Evolutionary conservation across 306 rosid species (phyloP).

Genomic region (Canavalia ensiformis): DNA sequence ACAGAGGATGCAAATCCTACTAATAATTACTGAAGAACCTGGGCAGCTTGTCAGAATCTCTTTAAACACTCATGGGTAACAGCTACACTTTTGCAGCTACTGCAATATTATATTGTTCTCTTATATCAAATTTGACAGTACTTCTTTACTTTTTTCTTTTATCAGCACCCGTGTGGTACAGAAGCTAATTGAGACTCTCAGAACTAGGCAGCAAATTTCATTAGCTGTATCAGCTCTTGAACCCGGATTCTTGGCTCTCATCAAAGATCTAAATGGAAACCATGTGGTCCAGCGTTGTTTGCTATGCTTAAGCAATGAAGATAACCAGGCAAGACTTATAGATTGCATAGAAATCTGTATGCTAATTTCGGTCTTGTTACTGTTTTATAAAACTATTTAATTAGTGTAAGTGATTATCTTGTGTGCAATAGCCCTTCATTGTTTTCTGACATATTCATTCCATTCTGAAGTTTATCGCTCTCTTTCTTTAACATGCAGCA

Average conservation of each 20-base stretch:
- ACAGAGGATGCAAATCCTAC: slow-evolving; percentile 60
- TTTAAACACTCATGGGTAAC: slow-evolving; percentile 69
- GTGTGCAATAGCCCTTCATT: neutral
- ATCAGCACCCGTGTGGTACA: slow-evolving; percentile 73
- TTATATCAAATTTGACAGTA: slow-evolving; percentile 20
- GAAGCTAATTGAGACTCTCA: slow-evolving; percentile 71
- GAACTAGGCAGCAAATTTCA: slow-evolving; percentile 59
- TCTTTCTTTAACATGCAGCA: neutral
- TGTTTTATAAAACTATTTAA: neutral
- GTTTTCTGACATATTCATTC: neutral
- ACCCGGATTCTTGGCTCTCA: slow-evolving; percentile 69
- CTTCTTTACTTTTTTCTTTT: slow-evolving; percentile 13
- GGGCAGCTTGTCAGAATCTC: slow-evolving; percentile 65
- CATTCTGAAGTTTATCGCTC: slow-evolving; percentile 11
- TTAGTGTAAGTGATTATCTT: slow-evolving; percentile 25
- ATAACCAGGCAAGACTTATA: slow-evolving; percentile 56
- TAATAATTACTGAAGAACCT: slow-evolving; percentile 55
- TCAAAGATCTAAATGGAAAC: slow-evolving; percentile 69
- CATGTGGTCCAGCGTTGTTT: slow-evolving; percentile 75
- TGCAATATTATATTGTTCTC: slow-evolving; percentile 16
- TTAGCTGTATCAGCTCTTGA: slow-evolving; percentile 63
- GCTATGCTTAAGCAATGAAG: slow-evolving; percentile 62
- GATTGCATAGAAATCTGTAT: neutral
- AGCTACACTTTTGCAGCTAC: slow-evolving; percentile 6
- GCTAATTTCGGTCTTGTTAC: neutral